Evolutionary conservation across 176 grass and related monocot species (phyloP), one percentile per base, ranked within the genome.

Genomic region (Paspalum notatum): DNA sequence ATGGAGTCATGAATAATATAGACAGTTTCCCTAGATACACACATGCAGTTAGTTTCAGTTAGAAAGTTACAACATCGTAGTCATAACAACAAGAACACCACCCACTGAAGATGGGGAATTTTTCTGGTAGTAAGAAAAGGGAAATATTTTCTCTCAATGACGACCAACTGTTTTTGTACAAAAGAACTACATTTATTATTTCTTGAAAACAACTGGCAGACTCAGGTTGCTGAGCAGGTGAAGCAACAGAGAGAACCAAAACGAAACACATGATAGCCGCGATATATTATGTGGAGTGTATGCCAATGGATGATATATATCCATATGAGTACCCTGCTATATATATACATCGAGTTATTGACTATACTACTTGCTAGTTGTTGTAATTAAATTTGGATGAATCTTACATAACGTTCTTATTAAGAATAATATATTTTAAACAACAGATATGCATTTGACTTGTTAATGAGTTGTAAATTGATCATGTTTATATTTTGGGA

Each of bases 351-450:
- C 27, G 51, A 16, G 32, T 20, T n/a, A n/a, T n/a, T n/a, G n/a
- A n/a, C n/a, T n/a, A n/a, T 44, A 12, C 8, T 51, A 84, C 4
- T 60, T 69, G 42, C 13, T n/a, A n/a, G n/a, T n/a, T 48, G 0
- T 75, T 75, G 16, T 37, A 27, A 39, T 12, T 37, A 27, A 39
- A 12, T 73, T 56, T 65, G 5, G 13, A 1, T 62, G 15, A 63
- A 73, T 40, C 16, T 65, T 66, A 25, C 46, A 44, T 1, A 43
- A 21, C 66, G 9, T 12, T 62, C 40, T 62, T 39, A 27, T 62
- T 39, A 27, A 61, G 20, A 69, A 71, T 38, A 59, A 16, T 75
- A 59, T 58, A 9, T 48, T 59, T 7, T 24, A 81, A 58, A 48
- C 12, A 12, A 17, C 4, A 24, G 6, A 22, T n/a, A 49, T 71